Evolutionary conservation across 129 eudicot genomes (phyloP).

Genomic region (Saposhnikovia divaricata): DNA sequence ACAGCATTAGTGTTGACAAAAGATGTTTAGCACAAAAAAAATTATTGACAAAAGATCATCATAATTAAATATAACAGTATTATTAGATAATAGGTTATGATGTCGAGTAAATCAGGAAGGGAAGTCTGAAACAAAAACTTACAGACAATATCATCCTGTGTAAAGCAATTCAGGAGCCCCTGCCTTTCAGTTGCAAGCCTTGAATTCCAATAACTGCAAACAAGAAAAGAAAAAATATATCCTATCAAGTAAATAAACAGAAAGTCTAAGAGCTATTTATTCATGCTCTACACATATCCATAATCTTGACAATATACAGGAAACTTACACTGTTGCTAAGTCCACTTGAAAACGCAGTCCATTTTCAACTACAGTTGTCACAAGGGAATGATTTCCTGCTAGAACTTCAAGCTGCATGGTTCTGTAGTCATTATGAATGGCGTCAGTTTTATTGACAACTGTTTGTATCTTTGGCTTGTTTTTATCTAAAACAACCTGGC

Average conservation of each 20-base stretch:
- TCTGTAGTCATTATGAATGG: conserved; percentile 73
- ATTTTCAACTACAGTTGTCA: conserved; percentile 75
- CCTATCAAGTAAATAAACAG: not conserved
- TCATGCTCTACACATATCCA: not conserved
- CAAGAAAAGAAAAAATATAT: conserved; percentile 1
- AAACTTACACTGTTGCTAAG: conserved; percentile 68
- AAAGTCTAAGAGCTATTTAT: conserved; percentile 1
- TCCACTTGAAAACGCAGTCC: conserved; percentile 86
- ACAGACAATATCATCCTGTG: conserved; percentile 77
- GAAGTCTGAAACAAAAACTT: conserved; percentile 23
- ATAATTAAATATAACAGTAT: not conserved
- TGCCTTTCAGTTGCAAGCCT: conserved; percentile 93
- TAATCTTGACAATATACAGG: not conserved
- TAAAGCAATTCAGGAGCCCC: conserved; percentile 71
- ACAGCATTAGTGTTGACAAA: not conserved
- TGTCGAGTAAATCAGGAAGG: not conserved
- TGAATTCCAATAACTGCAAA: conserved; percentile 87
- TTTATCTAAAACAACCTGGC: conserved; percentile 82
- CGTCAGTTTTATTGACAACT: conserved; percentile 79
- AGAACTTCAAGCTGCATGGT: conserved; percentile 96
- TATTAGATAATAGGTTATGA: not conserved
- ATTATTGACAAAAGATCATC: not conserved
- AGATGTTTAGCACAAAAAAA: not conserved
- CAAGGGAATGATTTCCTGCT: conserved; percentile 95
- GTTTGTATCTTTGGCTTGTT: conserved; percentile 91